Evolutionary conservation across 148 eudicot genomes (phyloP).

Genomic region (Pouteria glomerata): DNA sequence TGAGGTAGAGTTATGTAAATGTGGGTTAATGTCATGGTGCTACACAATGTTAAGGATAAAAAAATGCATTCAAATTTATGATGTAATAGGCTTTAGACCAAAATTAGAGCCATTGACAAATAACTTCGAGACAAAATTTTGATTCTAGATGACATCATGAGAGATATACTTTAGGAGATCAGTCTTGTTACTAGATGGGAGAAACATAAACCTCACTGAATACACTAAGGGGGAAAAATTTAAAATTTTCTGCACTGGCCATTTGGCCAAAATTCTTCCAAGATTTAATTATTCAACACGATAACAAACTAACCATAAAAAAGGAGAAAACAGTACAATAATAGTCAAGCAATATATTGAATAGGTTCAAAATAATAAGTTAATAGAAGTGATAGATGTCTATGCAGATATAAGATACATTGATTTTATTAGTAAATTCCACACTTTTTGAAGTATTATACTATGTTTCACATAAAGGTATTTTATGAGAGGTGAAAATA

Average conservation of each 20-base stretch:
- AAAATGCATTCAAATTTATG: not conserved
- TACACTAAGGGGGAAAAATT: not conserved
- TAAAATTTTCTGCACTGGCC: too few relatives aligned
- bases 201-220: not conserved
- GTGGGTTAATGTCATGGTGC: not conserved
- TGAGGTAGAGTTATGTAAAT: not conserved
- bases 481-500: too few relatives aligned
- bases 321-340: not conserved
- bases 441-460: too few relatives aligned
- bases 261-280: too few relatives aligned
- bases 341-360: too few relatives aligned
- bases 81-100: not conserved
- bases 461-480: too few relatives aligned
- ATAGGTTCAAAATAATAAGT: too few relatives aligned
- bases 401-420: too few relatives aligned
- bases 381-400: too few relatives aligned
- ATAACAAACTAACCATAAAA: not conserved
- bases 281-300: too few relatives aligned
- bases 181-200: not conserved
- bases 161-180: not conserved
- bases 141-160: not conserved
- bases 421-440: too few relatives aligned
- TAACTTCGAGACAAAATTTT: not conserved
- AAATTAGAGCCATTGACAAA: not conserved
- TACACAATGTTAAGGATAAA: not conserved